Percentiles rank a stretch among this genome's conserved stretches.
phyloP scores from a whole-genome alignment of 2,329 filamentous ascomycete genomes.

The Trichoderma aggressivum region DNA sequence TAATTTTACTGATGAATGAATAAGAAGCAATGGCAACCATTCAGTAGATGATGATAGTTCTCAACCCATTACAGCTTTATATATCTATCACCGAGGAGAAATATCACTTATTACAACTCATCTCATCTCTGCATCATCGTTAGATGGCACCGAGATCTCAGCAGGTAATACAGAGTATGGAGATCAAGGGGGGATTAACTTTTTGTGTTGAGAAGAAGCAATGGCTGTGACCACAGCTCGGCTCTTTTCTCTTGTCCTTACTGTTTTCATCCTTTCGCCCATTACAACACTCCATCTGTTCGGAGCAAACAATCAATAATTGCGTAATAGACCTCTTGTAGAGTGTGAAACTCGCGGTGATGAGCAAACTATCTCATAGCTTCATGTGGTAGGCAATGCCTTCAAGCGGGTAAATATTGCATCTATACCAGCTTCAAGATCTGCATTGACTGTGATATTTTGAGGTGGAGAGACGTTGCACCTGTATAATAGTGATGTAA shows the following conservation, averaged over 20 bases:
- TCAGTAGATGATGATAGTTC: not conserved
- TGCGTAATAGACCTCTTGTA: not conserved
- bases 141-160: not conserved
- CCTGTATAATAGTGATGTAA: not conserved
- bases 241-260: not conserved
- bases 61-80: not conserved
- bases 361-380: not conserved
- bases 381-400: not conserved
- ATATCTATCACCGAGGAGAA: not conserved
- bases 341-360: not conserved
- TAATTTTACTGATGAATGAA: not conserved
- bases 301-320: not conserved
- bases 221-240: not conserved
- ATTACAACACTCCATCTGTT: not conserved
- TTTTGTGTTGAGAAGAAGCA: not conserved
- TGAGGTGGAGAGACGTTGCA: not conserved
- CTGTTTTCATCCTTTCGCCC: not conserved
- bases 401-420: not conserved
- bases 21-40: not conserved
- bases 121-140: not conserved
- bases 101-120: not conserved
- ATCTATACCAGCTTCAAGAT: not conserved
- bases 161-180: not conserved
- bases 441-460: not conserved
- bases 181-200: not conserved